These are phyloP conservation scores for Cichorium intybus DNA, from an alignment of 140 eudicot genomes.

Conservation along the genomic window DNA sequence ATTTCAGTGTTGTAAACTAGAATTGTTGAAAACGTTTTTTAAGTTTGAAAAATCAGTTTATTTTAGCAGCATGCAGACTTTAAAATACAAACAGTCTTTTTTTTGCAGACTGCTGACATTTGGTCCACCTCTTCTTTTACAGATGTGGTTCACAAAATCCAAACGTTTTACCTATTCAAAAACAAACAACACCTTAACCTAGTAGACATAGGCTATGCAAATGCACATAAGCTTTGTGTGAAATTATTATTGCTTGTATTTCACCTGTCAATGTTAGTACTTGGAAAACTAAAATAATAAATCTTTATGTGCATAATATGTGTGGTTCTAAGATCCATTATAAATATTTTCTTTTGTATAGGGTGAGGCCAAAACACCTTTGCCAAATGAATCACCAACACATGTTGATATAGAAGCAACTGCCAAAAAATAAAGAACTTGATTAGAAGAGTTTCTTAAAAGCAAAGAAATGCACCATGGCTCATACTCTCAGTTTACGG, in stretches of 20 bases:
- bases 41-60: too few relatives aligned
- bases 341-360: slow-evolving; percentile 22
- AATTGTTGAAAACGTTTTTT: too few relatives aligned
- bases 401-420: slow-evolving; percentile 68
- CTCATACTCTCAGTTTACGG: slow-evolving; percentile 79
- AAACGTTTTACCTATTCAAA: too few relatives aligned
- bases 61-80: too few relatives aligned
- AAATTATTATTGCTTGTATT: not conserved
- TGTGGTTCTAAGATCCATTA: not conserved
- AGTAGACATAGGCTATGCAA: slow-evolving; percentile 59
- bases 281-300: too few relatives aligned
- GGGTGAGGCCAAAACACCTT: slow-evolving; percentile 46
- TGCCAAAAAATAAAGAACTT: slow-evolving; percentile 65
- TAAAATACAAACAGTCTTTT: too few relatives aligned
- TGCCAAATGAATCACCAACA: slow-evolving; percentile 47
- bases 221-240: slow-evolving; percentile 64
- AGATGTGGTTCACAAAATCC: too few relatives aligned
- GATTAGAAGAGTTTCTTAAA: slow-evolving; percentile 67
- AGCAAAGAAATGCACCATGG: slow-evolving; percentile 69
- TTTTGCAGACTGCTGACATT: too few relatives aligned
- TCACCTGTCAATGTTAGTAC: too few relatives aligned
- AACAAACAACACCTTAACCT: slow-evolving; percentile 24
- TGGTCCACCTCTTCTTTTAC: too few relatives aligned
- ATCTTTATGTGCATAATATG: not conserved
- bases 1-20: too few relatives aligned